These are phyloP conservation scores for Colletotrichum noveboracense DNA, from an alignment of 2,329 filamentous ascomycete species.

Conservation along the genomic window DNA sequence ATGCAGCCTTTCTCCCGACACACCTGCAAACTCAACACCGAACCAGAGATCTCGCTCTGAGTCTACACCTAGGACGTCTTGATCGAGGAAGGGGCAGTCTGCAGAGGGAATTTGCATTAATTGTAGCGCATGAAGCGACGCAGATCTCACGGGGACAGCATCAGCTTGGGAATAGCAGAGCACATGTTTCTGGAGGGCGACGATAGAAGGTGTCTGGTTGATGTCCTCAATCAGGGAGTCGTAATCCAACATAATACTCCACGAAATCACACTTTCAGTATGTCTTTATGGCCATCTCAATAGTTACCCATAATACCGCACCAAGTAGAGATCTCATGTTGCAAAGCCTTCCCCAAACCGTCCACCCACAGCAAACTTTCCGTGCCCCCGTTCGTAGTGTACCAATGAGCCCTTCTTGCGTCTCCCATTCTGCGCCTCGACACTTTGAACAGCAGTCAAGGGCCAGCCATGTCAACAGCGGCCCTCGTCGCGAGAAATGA, in stretches of 20 bases:
- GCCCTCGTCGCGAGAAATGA: neutral
- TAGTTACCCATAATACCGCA: neutral
- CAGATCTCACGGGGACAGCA: neutral
- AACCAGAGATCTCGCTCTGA: neutral
- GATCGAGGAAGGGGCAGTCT: neutral
- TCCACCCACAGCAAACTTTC: neutral
- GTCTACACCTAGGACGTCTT: neutral
- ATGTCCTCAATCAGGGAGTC: neutral
- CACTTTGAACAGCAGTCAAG: accelerated
- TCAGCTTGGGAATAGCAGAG: neutral
- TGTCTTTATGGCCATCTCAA: neutral
- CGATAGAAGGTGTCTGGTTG: neutral
- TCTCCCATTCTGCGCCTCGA: neutral
- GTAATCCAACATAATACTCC: neutral
- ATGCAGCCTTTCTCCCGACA: neutral
- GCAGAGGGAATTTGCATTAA: neutral
- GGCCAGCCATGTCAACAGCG: neutral
- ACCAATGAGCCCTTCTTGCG: neutral
- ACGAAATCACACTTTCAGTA: neutral
- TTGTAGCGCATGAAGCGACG: neutral
- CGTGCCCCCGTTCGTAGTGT: neutral
- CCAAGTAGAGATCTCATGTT: neutral
- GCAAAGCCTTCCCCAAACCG: neutral
- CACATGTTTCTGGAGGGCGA: neutral
- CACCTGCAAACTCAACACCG: neutral